These are phyloP conservation scores for Gnaphalium uliginosum DNA, from an alignment of 129 eudicot genomes.

Conservation along the genomic window DNA sequence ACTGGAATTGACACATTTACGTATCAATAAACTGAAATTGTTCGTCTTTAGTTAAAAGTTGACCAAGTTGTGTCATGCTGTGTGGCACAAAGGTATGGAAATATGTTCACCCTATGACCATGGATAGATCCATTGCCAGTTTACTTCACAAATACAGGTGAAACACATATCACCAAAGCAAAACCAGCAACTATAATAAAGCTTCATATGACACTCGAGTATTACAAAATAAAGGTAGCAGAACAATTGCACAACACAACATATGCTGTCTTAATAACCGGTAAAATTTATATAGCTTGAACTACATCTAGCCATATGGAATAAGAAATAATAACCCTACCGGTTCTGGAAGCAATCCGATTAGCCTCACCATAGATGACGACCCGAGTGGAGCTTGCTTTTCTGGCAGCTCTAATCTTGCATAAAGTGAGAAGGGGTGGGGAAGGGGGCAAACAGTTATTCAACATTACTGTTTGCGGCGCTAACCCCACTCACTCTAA, in stretches of 20 bases:
- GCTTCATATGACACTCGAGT: neutral
- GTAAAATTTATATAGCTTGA: neutral
- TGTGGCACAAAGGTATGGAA: too few species aligned
- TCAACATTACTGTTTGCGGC: constrained; percentile 13
- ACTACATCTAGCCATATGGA: neutral
- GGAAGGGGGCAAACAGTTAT: constrained; percentile 3
- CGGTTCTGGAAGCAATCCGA: neutral
- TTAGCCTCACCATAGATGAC: neutral
- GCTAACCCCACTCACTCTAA: neutral
- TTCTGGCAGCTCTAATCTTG: constrained; percentile 1
- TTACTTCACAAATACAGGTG: neutral
- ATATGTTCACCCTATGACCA: neutral
- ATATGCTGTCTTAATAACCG: constrained; percentile 12
- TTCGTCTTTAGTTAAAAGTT: too few species aligned
- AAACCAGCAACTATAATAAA: constrained; percentile 1
- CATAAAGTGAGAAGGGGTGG: neutral
- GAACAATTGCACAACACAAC: neutral
- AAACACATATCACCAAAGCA: neutral
- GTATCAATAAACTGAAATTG: too few species aligned
- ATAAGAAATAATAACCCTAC: neutral
- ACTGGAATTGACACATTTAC: neutral
- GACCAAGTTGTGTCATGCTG: too few species aligned
- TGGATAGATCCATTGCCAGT: neutral
- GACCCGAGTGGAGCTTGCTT: neutral
- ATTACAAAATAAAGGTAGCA: neutral